Percentiles rank a stretch among this genome's conserved stretches.
phyloP scores from a whole-genome alignment of 2,329 filamentous ascomycete genomes.

The Nothophoma quercina region DNA sequence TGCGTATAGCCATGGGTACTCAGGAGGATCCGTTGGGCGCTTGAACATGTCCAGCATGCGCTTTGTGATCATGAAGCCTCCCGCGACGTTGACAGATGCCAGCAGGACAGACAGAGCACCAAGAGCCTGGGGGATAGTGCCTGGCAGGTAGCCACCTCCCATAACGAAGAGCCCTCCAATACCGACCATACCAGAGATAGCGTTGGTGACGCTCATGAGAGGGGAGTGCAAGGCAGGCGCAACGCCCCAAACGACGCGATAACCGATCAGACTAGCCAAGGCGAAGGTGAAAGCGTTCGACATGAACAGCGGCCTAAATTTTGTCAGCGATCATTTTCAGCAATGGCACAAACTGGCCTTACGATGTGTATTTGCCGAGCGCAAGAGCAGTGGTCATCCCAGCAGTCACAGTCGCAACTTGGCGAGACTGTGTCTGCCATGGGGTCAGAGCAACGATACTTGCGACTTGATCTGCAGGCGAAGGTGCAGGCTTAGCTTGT shows the following conservation, averaged over 20 bases:
- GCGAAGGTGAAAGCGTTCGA: conserved; percentile 85
- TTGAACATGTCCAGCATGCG: conserved; percentile 76
- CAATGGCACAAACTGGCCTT: neutral
- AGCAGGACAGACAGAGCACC: conserved; percentile 82
- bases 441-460: conserved; percentile 75
- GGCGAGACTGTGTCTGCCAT: conserved; percentile 79
- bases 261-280: conserved; percentile 84
- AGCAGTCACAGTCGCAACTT: conserved; percentile 76
- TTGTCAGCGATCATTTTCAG: conserved; percentile 1
- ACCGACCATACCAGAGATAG: conserved; percentile 88
- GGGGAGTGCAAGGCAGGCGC: conserved; percentile 83
- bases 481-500: conserved; percentile 53
- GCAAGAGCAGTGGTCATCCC: conserved; percentile 79
- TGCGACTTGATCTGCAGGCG: conserved; percentile 52
- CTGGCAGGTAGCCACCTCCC: conserved; percentile 69
- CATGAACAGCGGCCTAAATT: conserved; percentile 76
- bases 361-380: conserved; percentile 78
- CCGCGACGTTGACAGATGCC: conserved; percentile 87
- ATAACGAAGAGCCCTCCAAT: conserved; percentile 89
- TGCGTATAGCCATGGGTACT: conserved; percentile 88
- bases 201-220: conserved; percentile 92
- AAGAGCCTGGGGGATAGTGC: conserved; percentile 78
- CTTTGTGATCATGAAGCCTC: conserved; percentile 91
- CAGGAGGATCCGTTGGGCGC: conserved; percentile 82
- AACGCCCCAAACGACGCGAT: conserved; percentile 89